These are phyloP conservation scores for Crucihimalaya himalaica DNA, from an alignment of 345 rosid genomes.

Conservation along the genomic window DNA sequence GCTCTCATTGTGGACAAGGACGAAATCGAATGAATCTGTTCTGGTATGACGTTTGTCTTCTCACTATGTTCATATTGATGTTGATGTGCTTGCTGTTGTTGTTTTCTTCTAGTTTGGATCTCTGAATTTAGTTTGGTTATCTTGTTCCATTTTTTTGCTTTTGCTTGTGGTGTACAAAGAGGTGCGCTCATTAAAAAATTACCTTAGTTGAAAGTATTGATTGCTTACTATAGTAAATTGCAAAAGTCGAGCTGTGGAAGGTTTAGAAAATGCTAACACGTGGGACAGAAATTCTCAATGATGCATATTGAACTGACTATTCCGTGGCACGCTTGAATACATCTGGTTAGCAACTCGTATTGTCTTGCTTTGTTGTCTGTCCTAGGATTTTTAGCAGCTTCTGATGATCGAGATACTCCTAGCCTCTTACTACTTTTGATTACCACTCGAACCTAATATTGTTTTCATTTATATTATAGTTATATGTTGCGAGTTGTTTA, in stretches of 20 bases:
- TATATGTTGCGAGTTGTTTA: background rate
- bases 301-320: background rate
- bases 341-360: too few relatives aligned
- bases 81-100: background rate
- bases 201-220: too few relatives aligned
- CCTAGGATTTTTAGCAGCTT: background rate
- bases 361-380: background rate
- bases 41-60: slow-evolving; percentile 52
- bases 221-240: background rate
- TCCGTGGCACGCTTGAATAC: background rate
- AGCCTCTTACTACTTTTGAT: too few relatives aligned
- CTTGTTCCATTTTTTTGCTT: background rate
- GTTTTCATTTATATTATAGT: background rate
- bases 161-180: too few relatives aligned
- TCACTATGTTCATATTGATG: slow-evolving; percentile 3
- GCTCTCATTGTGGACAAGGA: slow-evolving; percentile 88
- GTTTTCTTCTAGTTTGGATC: slow-evolving; percentile 1
- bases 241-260: background rate
- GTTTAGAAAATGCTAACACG: background rate
- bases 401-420: slow-evolving; percentile 8
- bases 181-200: too few relatives aligned
- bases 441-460: too few relatives aligned
- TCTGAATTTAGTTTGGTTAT: background rate
- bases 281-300: background rate
- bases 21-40: slow-evolving; percentile 86